Evolutionary conservation across 495 filamentous ascomycete species (phyloP), one percentile per base, ranked within the genome.

Genomic region (Penicillium robsamsonii): DNA sequence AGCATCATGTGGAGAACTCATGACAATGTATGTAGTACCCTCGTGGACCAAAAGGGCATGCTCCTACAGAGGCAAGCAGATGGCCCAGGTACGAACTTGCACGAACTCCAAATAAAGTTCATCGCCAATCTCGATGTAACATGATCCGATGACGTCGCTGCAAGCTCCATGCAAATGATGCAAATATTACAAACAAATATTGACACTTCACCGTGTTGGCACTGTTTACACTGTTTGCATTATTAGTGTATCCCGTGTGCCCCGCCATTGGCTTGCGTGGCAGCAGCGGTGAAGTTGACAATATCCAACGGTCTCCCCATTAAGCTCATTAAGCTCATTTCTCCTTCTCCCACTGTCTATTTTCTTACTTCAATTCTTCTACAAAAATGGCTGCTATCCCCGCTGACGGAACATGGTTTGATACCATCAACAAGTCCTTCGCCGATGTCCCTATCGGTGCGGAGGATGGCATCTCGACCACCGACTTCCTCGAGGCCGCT

Each of bases 401-500:
- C 48, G 70, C 82, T 12, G 88, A 84, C 57, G 81, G 81, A 50
- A 96, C 92, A 58, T 91, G 88, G 80, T 86, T 97, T 74, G 83
- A 94, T 64, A 89, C 85, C 59, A 76, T 92, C 66, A 89, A 91
- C 77, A 78, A 77, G 59, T 91, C 87, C 62, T 98, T 97, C 74
- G 79, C 79, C 53, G 83, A 90, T 51, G 94, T 96, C 25, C 86
- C 89, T 11, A 70, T 96, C 58, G 82, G 89, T 60, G 75, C 79
- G 53, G 78, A 73, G 55, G 86, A 91, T 52, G 84, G 84, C 71
- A 87, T 97, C 62, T 69, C 81, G 9, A 97, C 95, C 27, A 81
- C 78, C 62, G 88, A 95, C 69, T 98, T 97, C 76, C 86, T 97
- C 58, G 90, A 95, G 38, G 95, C 95, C 50, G 84, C 90, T 44